Conservation (phyloP, 306 rosid species). For the Castanea mollissima region DNA sequence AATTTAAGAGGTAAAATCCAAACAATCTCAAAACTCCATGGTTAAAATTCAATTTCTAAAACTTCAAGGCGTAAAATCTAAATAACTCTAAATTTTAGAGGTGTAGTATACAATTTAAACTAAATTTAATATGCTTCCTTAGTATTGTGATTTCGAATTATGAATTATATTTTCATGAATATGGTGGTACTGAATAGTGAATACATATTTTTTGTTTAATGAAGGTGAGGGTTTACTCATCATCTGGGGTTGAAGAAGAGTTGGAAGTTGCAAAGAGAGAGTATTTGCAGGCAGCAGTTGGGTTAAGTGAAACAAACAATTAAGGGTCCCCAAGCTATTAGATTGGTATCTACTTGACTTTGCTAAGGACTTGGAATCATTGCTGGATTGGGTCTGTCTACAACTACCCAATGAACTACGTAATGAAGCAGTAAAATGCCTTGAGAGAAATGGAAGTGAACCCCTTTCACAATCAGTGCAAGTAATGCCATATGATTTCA, state of each 20-base stretch:
- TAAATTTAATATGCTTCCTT: too few species aligned
- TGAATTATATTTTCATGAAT: slow-evolving; percentile 8
- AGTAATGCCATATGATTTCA: slow-evolving; percentile 73
- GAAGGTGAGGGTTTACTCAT: slow-evolving; percentile 83
- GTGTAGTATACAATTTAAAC: too few species aligned
- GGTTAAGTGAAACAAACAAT: slow-evolving; percentile 56
- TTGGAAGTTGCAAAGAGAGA: slow-evolving; percentile 78
- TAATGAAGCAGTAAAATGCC: slow-evolving; percentile 60
- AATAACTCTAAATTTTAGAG: too few species aligned
- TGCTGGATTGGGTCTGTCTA: slow-evolving; percentile 80
- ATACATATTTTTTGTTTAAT: slow-evolving; percentile 18
- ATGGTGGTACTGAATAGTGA: slow-evolving; percentile 24
- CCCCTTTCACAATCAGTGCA: slow-evolving; percentile 60
- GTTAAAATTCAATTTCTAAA: too few species aligned
- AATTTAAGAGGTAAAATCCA: too few species aligned
- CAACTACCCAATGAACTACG: slow-evolving; percentile 70
- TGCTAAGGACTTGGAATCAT: slow-evolving; percentile 80
- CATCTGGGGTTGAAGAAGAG: slow-evolving; percentile 68
- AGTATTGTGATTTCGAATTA: background rate
- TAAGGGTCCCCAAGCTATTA: slow-evolving; percentile 68
- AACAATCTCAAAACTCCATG: too few species aligned
- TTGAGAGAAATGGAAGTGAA: slow-evolving; percentile 58
- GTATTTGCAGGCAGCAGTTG: slow-evolving; percentile 72
- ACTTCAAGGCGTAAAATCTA: accelerated
- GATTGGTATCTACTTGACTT: slow-evolving; percentile 94